Base-by-base conservation (phyloP, 2,329 filamentous ascomycete genomes). In the Diaporthe sp. region DNA sequence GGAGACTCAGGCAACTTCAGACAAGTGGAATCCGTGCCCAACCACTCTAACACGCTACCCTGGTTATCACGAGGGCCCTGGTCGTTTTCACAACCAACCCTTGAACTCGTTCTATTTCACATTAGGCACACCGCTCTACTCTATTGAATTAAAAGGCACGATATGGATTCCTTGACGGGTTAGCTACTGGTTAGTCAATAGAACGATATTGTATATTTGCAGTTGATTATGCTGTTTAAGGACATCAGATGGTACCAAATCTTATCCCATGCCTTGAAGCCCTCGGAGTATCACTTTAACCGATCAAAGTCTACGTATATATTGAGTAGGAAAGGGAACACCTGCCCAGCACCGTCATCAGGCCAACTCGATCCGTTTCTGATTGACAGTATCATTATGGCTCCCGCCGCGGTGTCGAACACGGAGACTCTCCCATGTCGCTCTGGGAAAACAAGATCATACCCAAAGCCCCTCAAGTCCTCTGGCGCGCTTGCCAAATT, bases 391-490 rank as follows among this genome's bases (percentile, higher is more conserved):
- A 5, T 15, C 2, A 49, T 25, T 3, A 49, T 67, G 61, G 25
- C 42, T n/a, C 42, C 61, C 28, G 42, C 42, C 28, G 42, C 25
- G 1, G 6, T n/a, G 17, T n/a, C 25, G 4, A 62, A 44, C 39
- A 22, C 42, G 15, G 61, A 65, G 25, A 34, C 42, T 6, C 5
- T 34, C 6, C 28, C 61, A 15, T 42, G 34, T 2, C 42, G 51
- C 6, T 39, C 68, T 13, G 51, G 42, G 25, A 46, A 46, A 22
- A 46, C 8, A 34, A 39, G 28, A 31, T 57, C 71, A 19, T 75
- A 70, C 25, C 74, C 76, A 2, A 57, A 72, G 44, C 76, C 76
- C 19, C 37, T 77, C 22, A 70, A 73, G 44, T 67, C 73, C 51
- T 71, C 61, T n/a, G 74, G 74, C 42, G 58, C 65, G 34, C 71